A percentile compares a stretch with the other conserved stretches of the same genome.
These are phyloP conservation scores for Ceratobasidium sp. DNA, from an alignment of 1,284 basidiomycete species.

Conservation along the genomic window DNA sequence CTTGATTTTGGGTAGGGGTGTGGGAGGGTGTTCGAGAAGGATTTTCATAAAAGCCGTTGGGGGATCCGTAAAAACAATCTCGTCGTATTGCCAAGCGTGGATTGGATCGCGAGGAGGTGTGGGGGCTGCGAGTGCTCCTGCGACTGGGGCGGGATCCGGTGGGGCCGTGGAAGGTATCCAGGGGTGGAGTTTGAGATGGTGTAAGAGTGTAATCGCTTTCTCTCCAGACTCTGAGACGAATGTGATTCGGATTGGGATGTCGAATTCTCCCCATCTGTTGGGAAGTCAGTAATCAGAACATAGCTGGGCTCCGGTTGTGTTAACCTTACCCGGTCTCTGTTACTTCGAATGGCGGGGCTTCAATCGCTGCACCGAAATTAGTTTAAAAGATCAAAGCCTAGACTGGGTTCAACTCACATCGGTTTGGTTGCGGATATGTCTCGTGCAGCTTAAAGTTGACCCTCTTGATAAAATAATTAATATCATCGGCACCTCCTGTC, in stretches of 20 bases:
- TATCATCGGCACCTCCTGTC: conserved; percentile 90
- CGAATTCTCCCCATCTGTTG: conserved; percentile 98
- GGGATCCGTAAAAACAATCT: conserved; percentile 96
- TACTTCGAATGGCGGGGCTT: conserved; percentile 94
- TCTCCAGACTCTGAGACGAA: conserved; percentile 94
- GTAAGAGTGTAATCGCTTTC: conserved; percentile 88
- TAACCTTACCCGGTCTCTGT: conserved; percentile 86
- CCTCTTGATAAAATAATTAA: conserved; percentile 90
- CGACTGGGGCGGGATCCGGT: conserved; percentile 49
- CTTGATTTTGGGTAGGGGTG: conserved; percentile 76
- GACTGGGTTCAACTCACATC: conserved; percentile 71
- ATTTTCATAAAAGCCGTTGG: conserved; percentile 89
- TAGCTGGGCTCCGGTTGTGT: not conserved
- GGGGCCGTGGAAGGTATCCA: conserved; percentile 66
- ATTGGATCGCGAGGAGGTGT: conserved; percentile 63
- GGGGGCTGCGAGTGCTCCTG: conserved; percentile 53
- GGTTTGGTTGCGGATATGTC: conserved; percentile 90
- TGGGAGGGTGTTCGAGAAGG: conserved; percentile 85
- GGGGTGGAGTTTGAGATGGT: conserved; percentile 97
- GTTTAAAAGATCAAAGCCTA: not conserved
- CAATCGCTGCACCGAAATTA: conserved; percentile 70
- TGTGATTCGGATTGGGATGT: conserved; percentile 92
- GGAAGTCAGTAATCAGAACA: not conserved
- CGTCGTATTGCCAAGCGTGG: conserved; percentile 99
- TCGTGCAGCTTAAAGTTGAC: conserved; percentile 99